Evolutionary conservation across 2,329 filamentous ascomycete species (phyloP).

Genomic region (Xylaria arbuscula): DNA sequence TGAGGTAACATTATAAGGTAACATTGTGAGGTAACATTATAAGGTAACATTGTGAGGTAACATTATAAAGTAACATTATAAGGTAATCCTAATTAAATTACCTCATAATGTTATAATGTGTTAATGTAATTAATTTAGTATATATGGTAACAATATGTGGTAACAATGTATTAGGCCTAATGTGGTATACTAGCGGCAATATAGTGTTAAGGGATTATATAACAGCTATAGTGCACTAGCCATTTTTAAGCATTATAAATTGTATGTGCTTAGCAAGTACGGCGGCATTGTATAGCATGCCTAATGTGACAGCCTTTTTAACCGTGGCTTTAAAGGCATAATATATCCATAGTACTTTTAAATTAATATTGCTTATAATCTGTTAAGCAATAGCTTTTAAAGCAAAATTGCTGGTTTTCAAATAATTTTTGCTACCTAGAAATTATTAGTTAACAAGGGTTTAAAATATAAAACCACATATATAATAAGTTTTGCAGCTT

Average conservation of each 20-base stretch:
- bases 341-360: slow-evolving; percentile 7
- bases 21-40: not conserved
- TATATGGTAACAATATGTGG: not conserved
- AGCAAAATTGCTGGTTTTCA: slow-evolving; percentile 9
- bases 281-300: not conserved
- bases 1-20: not conserved
- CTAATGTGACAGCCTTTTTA: slow-evolving; percentile 2
- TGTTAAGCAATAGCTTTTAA: slow-evolving; percentile 8
- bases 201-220: too few species aligned
- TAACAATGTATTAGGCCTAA: not conserved
- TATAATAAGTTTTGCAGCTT: slow-evolving; percentile 2
- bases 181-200: not conserved
- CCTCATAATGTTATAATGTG: too few species aligned
- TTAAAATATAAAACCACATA: not conserved
- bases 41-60: not conserved
- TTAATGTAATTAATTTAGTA: not conserved
- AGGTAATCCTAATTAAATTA: not conserved
- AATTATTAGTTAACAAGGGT: not conserved
- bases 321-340: slow-evolving; percentile 4
- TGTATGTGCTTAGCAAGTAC: slow-evolving; percentile 3
- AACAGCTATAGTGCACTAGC: not conserved
- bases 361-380: slow-evolving; percentile 5
- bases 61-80: not conserved
- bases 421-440: slow-evolving; percentile 9
- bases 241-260: not conserved